phyloP scores from a whole-genome alignment of 2,329 filamentous ascomycete genomes.

The Pseudogymnoascus sp. region DNA sequence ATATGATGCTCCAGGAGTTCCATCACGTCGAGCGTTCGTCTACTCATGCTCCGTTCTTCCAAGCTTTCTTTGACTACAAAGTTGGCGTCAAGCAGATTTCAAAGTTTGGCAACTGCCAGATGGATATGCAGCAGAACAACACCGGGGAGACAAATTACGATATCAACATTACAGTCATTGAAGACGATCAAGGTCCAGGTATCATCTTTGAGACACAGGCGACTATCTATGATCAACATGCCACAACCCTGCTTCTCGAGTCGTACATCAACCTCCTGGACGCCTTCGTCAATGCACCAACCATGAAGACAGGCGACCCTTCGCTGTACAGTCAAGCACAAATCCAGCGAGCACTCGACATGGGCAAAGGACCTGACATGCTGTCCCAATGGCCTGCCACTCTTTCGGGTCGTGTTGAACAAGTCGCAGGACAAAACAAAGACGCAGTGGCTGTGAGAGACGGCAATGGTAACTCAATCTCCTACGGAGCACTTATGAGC shows the following conservation, averaged over 20 bases:
- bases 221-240: conserved; percentile 13
- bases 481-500: conserved; percentile 31
- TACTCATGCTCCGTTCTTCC: conserved; percentile 19
- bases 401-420: conserved; percentile 16
- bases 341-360: conserved; percentile 7
- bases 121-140: conserved; percentile 18
- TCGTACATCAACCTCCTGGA: conserved; percentile 30
- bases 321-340: conserved; percentile 12
- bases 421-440: conserved; percentile 11
- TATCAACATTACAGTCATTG: conserved; percentile 19
- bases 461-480: conserved; percentile 20
- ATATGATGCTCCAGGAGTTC: conserved; percentile 19
- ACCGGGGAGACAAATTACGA: conserved; percentile 27
- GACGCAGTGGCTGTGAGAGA: conserved; percentile 14
- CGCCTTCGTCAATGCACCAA: conserved; percentile 28
- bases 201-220: conserved; percentile 12
- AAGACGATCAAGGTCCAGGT: conserved; percentile 9
- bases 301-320: conserved; percentile 2
- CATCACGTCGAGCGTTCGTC: conserved; percentile 17
- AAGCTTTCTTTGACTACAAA: conserved; percentile 20
- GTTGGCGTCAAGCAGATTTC: conserved; percentile 19
- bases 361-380: conserved; percentile 14
- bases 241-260: conserved; percentile 3
- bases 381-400: conserved; percentile 18
- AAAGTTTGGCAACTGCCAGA: conserved; percentile 17